These are phyloP conservation scores for Aspergillus ibericus DNA, from an alignment of 2,329 filamentous ascomycete genomes.

Conservation along the genomic window DNA sequence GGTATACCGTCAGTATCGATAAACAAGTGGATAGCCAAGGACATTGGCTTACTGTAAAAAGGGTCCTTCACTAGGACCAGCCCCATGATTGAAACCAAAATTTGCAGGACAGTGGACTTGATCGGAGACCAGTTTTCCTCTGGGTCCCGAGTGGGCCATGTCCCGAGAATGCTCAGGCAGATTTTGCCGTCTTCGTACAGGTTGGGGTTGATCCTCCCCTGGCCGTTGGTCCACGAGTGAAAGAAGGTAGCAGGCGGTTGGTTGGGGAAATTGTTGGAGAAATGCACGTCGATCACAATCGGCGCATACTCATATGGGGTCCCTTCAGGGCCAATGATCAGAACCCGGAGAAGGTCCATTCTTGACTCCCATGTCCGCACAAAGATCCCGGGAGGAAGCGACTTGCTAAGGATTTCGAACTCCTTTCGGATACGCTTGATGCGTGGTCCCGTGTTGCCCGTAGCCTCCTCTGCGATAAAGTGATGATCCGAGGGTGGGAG, in stretches of 20 bases:
- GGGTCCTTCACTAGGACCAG: constrained; percentile 60
- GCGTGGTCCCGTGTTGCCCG: constrained; percentile 17
- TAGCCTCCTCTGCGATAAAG: constrained; percentile 34
- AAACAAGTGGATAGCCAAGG: neutral
- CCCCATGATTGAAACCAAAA: constrained; percentile 58
- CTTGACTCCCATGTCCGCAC: constrained; percentile 61
- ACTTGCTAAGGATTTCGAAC: constrained; percentile 56
- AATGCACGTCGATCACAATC: constrained; percentile 60
- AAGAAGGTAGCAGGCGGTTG: constrained; percentile 57
- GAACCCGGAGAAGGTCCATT: constrained; percentile 58
- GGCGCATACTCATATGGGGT: constrained; percentile 63
- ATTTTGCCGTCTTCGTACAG: constrained; percentile 64
- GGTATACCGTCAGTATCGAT: constrained; percentile 2
- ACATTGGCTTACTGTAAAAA: constrained; percentile 54
- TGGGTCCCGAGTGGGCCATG: constrained; percentile 56
- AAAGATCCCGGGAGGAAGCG: constrained; percentile 57
- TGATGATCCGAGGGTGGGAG: constrained; percentile 46
- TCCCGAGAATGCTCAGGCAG: constrained; percentile 59
- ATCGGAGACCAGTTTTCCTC: constrained; percentile 56
- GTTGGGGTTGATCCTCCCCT: constrained; percentile 61
- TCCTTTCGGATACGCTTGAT: constrained; percentile 58
- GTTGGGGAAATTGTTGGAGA: constrained; percentile 52
- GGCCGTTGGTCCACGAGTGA: constrained; percentile 57
- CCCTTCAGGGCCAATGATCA: constrained; percentile 59
- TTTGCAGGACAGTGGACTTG: constrained; percentile 57